These are phyloP conservation scores for Kuraishia capsulata DNA, from an alignment of 805 yeast genomes.

Conservation along the genomic window DNA sequence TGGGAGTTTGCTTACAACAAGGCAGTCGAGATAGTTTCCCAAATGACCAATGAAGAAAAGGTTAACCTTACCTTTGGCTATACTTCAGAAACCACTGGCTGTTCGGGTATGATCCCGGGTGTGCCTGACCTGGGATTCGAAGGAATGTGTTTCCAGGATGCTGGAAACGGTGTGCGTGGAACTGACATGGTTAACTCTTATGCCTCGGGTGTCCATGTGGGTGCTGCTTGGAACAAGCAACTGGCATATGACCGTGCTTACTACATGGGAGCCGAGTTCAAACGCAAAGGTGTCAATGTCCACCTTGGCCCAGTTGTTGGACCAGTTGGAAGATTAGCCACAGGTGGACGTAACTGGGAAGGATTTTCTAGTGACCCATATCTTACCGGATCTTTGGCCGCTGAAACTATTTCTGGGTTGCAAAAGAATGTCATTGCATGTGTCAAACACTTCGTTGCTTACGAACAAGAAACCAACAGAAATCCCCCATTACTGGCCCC, in stretches of 20 bases:
- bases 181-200: slow-evolving; percentile 48
- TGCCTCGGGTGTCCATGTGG: slow-evolving; percentile 53
- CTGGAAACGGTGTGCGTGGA: slow-evolving; percentile 50
- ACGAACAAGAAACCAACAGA: slow-evolving; percentile 56
- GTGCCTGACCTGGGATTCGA: slow-evolving; percentile 44
- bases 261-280: slow-evolving; percentile 48
- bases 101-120: slow-evolving; percentile 53
- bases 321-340: slow-evolving; percentile 53
- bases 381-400: slow-evolving; percentile 45
- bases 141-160: slow-evolving; percentile 51
- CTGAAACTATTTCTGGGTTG: slow-evolving; percentile 42
- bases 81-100: slow-evolving; percentile 58
- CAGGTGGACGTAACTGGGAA: slow-evolving; percentile 61
- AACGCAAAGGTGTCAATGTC: slow-evolving; percentile 44
- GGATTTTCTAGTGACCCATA: slow-evolving; percentile 56
- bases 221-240: slow-evolving; percentile 45
- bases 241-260: slow-evolving; percentile 43
- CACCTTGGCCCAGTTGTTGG: slow-evolving; percentile 50
- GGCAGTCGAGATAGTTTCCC: slow-evolving; percentile 45
- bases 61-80: slow-evolving; percentile 57
- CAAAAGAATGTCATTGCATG: slow-evolving; percentile 49
- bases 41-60: slow-evolving; percentile 49
- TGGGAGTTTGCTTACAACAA: slow-evolving; percentile 52
- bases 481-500: slow-evolving; percentile 40
- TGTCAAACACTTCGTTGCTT: slow-evolving; percentile 48